Conservation (phyloP, 2,329 filamentous ascomycete genomes). For the Leptographium flavum region DNA sequence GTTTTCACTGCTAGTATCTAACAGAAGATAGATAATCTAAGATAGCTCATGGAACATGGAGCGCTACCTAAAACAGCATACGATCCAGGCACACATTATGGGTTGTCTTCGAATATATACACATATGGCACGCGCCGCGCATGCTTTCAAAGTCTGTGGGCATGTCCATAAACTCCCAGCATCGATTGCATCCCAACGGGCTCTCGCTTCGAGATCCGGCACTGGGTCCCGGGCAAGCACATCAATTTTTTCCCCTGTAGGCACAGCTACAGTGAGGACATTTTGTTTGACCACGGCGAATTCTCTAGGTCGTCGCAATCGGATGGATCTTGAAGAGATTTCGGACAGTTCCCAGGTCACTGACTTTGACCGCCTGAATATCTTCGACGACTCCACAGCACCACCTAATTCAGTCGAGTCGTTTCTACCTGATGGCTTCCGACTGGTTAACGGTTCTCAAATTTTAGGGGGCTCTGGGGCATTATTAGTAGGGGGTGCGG, state of each 20-base stretch:
- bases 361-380: conserved; percentile 64
- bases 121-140: too few relatives aligned
- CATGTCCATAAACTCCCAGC: neutral
- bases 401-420: conserved; percentile 76
- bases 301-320: too few relatives aligned
- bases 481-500: conserved; percentile 72
- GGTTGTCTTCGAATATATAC: neutral
- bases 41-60: too few relatives aligned
- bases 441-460: conserved; percentile 65
- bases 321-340: neutral
- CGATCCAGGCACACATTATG: too few relatives aligned
- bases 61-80: too few relatives aligned
- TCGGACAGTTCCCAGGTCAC: conserved; percentile 10
- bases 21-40: too few relatives aligned
- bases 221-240: too few relatives aligned
- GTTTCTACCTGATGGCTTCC: conserved; percentile 72
- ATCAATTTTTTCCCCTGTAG: too few relatives aligned
- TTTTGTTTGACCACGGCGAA: neutral
- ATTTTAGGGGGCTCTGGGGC: conserved; percentile 40
- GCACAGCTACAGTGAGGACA: neutral
- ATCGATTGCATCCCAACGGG: neutral
- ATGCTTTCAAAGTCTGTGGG: neutral
- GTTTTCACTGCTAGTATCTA: too few relatives aligned
- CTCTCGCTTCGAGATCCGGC: too few relatives aligned
- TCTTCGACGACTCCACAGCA: conserved; percentile 58